These are phyloP conservation scores for Vitis hybrid DNA, from an alignment of 177 flowering plant species.

Conservation along the genomic window DNA sequence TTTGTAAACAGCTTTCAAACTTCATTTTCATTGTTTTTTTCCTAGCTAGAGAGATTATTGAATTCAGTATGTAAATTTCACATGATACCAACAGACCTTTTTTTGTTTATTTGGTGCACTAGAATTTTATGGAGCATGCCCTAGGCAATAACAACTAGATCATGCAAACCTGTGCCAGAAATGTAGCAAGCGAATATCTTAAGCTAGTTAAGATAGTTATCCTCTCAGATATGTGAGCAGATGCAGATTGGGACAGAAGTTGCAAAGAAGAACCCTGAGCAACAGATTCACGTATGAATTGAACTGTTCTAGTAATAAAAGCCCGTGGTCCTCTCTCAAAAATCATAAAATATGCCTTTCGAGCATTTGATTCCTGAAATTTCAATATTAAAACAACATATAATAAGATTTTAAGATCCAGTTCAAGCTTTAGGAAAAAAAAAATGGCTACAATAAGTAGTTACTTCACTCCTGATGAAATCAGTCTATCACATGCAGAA, in stretches of 20 bases:
- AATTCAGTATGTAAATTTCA: too few relatives aligned
- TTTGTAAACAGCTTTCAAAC: too few relatives aligned
- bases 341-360: constrained; percentile 73
- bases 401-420: not conserved
- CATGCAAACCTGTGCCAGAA: constrained; percentile 76
- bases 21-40: too few relatives aligned
- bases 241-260: constrained; percentile 53
- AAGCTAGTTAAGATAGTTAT: constrained; percentile 55
- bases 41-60: too few relatives aligned
- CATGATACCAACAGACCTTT: too few relatives aligned
- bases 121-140: not conserved
- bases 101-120: not conserved
- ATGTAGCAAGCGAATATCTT: constrained; percentile 61
- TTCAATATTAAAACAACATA: not conserved
- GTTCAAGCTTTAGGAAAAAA: too few relatives aligned
- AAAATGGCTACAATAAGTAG: too few relatives aligned
- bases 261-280: constrained; percentile 52
- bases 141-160: not conserved
- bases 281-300: constrained; percentile 43
- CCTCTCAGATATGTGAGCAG: constrained; percentile 65
- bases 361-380: constrained; percentile 70
- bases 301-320: constrained; percentile 55
- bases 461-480: not conserved
- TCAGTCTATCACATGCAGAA: not conserved
- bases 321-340: constrained; percentile 89